These are phyloP conservation scores for Chaetomidium leptoderma DNA, from an alignment of 495 filamentous ascomycete genomes.

Conservation along the genomic window DNA sequence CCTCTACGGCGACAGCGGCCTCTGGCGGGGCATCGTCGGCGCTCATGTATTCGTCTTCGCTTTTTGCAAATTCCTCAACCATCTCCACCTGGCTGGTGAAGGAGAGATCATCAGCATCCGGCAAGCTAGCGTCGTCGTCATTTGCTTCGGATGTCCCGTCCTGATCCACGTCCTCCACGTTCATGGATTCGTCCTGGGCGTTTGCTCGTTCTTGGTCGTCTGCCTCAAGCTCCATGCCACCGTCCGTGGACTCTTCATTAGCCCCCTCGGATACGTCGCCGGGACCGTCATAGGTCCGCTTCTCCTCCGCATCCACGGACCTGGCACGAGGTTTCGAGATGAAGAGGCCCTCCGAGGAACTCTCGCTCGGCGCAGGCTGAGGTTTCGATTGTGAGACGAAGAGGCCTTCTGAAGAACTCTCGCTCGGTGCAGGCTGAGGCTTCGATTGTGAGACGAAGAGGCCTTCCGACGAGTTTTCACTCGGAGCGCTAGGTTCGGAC, in stretches of 20 bases:
- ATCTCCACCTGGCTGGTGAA: slow-evolving; percentile 19
- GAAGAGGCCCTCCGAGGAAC: slow-evolving; percentile 13
- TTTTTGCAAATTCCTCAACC: slow-evolving; percentile 9
- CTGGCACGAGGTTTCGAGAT: background rate
- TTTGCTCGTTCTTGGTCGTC: slow-evolving; percentile 9
- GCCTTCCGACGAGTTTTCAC: too few relatives aligned
- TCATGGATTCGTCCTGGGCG: slow-evolving; percentile 3
- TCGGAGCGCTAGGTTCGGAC: too few relatives aligned
- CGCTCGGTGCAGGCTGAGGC: background rate
- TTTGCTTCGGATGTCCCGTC: slow-evolving; percentile 3
- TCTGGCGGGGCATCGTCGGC: background rate
- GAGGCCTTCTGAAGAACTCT: background rate
- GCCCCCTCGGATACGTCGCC: background rate
- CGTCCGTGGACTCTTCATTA: background rate
- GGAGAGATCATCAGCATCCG: slow-evolving; percentile 7
- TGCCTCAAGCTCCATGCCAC: slow-evolving; percentile 9
- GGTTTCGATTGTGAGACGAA: background rate
- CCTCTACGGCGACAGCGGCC: background rate
- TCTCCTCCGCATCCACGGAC: background rate
- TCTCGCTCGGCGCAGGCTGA: slow-evolving; percentile 4
- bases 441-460: too few relatives aligned
- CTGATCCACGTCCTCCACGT: background rate
- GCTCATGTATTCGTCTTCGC: slow-evolving; percentile 16
- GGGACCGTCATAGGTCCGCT: background rate
- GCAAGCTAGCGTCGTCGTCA: background rate